phyloP scores from a whole-genome alignment of 2,329 filamentous ascomycete genomes.

The Aspergillus pseudotamarii region DNA sequence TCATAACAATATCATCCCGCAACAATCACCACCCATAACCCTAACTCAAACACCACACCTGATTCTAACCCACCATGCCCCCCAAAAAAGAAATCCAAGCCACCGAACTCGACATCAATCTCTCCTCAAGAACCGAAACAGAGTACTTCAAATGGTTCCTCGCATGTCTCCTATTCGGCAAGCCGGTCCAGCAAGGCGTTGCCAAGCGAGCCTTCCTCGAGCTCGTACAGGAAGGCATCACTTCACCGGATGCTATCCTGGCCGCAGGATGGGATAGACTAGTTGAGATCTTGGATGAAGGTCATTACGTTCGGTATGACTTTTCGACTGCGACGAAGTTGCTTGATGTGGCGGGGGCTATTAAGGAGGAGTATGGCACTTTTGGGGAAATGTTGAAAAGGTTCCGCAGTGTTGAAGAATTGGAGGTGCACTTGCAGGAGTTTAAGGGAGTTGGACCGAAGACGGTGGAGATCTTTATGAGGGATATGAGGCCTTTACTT shows the following conservation, averaged over 20 bases:
- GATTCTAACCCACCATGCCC: neutral
- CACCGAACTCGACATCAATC: constrained; percentile 11
- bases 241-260: constrained; percentile 17
- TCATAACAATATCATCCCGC: neutral
- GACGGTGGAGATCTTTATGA: neutral
- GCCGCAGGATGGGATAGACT: constrained; percentile 21
- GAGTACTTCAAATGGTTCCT: constrained; percentile 24
- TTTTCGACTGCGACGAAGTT: constrained; percentile 20
- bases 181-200: constrained; percentile 21
- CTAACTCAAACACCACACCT: no score
- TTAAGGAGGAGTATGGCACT: constrained; percentile 13
- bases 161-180: constrained; percentile 21
- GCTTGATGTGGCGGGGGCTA: constrained; percentile 14
- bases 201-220: constrained; percentile 16
- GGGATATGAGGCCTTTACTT: neutral
- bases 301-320: constrained; percentile 21
- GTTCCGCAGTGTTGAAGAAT: neutral
- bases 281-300: constrained; percentile 21
- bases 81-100: neutral
- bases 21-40: no score
- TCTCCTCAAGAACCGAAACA: constrained; percentile 4
- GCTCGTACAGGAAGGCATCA: constrained; percentile 14
- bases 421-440: neutral
- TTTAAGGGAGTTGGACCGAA: neutral
- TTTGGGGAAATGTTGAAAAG: constrained; percentile 3